Evolutionary conservation across 2,329 filamentous ascomycete species (phyloP), one percentile per base, ranked within the genome.

Genomic region (Trichophaea hybrida): DNA sequence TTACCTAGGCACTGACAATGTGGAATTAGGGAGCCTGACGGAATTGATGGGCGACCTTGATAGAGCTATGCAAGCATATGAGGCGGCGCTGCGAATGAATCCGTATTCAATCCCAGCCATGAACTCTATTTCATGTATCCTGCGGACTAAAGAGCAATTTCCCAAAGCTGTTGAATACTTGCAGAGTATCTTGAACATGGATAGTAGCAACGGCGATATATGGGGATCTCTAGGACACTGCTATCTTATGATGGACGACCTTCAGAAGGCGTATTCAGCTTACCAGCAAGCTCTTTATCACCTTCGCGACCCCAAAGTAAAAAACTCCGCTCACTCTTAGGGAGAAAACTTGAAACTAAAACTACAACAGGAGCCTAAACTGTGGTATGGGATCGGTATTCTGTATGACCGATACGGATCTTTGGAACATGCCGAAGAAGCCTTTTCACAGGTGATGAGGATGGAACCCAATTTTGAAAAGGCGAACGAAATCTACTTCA

Each of bases 331-430:
- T 13, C 13, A 8, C 17, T 17, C 10, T 17, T 24, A 17, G 44
- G 12, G 44, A 24, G 10, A 24, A 32, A 57, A 55, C 55, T 54
- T 54, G 56, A 38, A 54, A 58, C 31, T 24, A 54, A 35, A 38
- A 56, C 62, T 52, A 59, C 52, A 49, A 32, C 33, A 90, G 85
- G 93, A 98, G 69, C 93, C 93, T 2, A 95, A 95, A 74, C 78
- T 98, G 8, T 98, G 93, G 93, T 98, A 98, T 70, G 93, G 93
- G 40, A 98, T 98, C 49, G 93, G 93, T 43, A 98, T 98, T 50
- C 76, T 98, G 1, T 98, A 98, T 68, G 93, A 98, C 71, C 80
- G 93, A 56, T 98, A 97, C 70, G 93, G 93, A 5, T 96, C 89
- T 33, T 80, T 96, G 51, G 93, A 98, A 69, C 94, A 97, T 72